Evolutionary conservation across 2,329 filamentous ascomycete genomes (phyloP).

Genomic region (Aspergillus clavatus): DNA sequence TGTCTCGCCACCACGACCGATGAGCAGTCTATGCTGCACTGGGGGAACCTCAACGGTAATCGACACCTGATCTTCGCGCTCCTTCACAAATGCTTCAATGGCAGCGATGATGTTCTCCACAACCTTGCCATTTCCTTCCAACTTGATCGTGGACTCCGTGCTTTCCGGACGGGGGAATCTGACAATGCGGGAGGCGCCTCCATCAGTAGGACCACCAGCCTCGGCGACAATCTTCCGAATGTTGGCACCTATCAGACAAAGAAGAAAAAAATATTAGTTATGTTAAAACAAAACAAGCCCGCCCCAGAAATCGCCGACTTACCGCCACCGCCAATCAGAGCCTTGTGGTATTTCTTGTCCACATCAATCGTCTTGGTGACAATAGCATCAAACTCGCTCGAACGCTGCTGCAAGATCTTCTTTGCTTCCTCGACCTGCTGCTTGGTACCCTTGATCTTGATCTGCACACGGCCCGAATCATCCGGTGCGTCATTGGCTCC

Average conservation of each 20-base stretch:
- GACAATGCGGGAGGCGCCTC: constrained; percentile 80
- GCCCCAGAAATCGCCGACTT: constrained; percentile 40
- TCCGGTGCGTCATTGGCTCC: constrained; percentile 66
- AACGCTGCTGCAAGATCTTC: constrained; percentile 82
- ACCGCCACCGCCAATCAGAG: constrained; percentile 85
- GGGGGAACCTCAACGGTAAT: constrained; percentile 76
- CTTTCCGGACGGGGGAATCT: constrained; percentile 89
- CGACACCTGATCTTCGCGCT: constrained; percentile 77
- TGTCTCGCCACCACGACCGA: constrained; percentile 84
- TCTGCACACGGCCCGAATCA: constrained; percentile 67
- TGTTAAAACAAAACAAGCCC: no score
- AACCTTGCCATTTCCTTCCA: constrained; percentile 77
- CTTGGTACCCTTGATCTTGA: constrained; percentile 89
- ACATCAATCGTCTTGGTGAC: constrained; percentile 77
- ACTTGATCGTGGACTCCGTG: constrained; percentile 74
- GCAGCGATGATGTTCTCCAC: constrained; percentile 84
- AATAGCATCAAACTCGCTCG: constrained; percentile 84
- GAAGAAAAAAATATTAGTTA: constrained; percentile 34
- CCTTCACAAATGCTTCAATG: constrained; percentile 75
- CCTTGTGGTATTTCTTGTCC: constrained; percentile 85
- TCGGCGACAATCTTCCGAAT: constrained; percentile 80
- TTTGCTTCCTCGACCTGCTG: constrained; percentile 85
- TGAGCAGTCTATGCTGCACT: constrained; percentile 85
- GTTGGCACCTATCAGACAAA: constrained; percentile 65
- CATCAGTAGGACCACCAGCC: constrained; percentile 85